Percentiles rank a stretch among this genome's conserved stretches.
phyloP scores from a whole-genome alignment of 345 rosid species.

The Camelina neglecta region DNA sequence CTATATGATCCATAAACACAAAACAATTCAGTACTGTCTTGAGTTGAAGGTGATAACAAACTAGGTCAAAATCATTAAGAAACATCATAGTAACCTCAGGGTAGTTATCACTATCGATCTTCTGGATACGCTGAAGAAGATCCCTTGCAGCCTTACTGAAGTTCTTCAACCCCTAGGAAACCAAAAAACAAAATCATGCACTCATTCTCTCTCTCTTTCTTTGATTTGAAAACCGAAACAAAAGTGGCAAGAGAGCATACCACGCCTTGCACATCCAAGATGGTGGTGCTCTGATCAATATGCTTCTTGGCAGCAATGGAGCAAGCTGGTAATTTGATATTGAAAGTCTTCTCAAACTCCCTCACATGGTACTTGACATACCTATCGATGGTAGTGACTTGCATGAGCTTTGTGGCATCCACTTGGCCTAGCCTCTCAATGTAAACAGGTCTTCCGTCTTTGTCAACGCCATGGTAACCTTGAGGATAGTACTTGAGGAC shows the following conservation, averaged over 20 bases:
- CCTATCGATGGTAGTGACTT: conserved; percentile 89
- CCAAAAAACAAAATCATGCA: conserved; percentile 3
- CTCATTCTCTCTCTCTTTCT: not conserved
- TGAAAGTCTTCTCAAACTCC: conserved; percentile 88
- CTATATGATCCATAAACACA: conserved; percentile 47
- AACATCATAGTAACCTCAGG: conserved; percentile 69
- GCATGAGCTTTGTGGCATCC: conserved; percentile 79
- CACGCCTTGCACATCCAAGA: conserved; percentile 96
- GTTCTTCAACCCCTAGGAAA: conserved; percentile 71
- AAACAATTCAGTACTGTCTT: conserved; percentile 12
- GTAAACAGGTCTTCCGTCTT: conserved; percentile 85
- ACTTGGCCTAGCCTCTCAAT: conserved; percentile 86
- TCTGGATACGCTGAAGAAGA: conserved; percentile 70
- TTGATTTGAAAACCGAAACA: not conserved
- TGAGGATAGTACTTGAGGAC: conserved; percentile 86
- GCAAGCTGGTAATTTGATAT: conserved; percentile 76
- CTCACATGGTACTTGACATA: conserved; percentile 82
- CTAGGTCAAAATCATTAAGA: not conserved
- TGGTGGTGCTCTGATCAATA: conserved; percentile 92
- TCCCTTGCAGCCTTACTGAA: conserved; percentile 91
- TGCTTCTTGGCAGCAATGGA: conserved; percentile 81
- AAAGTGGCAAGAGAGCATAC: conserved; percentile 51
- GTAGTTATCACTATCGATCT: conserved; percentile 82
- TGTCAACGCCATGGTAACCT: conserved; percentile 93
- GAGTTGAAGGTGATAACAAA: conserved; percentile 17